phyloP scores from a whole-genome alignment of 129 eudicot genomes.

The Artemisia tridentata region DNA sequence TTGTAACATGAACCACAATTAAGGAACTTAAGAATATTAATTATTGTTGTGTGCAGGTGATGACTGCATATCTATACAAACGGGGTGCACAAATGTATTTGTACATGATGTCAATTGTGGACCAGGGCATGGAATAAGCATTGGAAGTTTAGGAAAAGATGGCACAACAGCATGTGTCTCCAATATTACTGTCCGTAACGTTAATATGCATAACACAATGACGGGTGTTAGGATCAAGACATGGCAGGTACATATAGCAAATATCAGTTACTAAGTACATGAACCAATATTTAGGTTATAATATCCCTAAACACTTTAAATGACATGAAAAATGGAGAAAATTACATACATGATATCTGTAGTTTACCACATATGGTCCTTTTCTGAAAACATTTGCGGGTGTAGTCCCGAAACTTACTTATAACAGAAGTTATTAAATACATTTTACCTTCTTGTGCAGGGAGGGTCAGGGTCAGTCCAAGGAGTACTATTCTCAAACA shows the following conservation, averaged over 20 bases:
- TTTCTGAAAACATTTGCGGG: constrained; percentile 29
- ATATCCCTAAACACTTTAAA: neutral
- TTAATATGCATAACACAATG: constrained; percentile 61
- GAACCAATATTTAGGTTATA: neutral
- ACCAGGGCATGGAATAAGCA: constrained; percentile 24
- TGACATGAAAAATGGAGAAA: neutral
- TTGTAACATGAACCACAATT: too few relatives aligned
- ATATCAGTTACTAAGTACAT: neutral
- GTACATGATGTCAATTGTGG: constrained; percentile 69
- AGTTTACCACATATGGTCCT: too few relatives aligned
- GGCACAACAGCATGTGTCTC: constrained; percentile 90
- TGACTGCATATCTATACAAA: constrained; percentile 95
- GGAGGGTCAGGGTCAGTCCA: too few relatives aligned
- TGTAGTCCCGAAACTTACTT: too few relatives aligned
- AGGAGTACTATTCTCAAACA: too few relatives aligned
- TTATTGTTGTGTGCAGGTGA: constrained; percentile 55
- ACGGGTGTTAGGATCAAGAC: constrained; percentile 84
- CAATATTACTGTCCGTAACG: constrained; percentile 66
- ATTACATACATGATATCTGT: too few relatives aligned
- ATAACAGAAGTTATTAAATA: constrained; percentile 27
- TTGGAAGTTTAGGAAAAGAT: constrained; percentile 81
- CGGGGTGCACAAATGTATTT: constrained; percentile 84
- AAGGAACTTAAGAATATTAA: neutral
- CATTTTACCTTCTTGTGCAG: too few relatives aligned
- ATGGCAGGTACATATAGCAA: constrained; percentile 61